Conservation (phyloP, 305 asterid genomes). For the Fraxinus dipetala region DNA sequence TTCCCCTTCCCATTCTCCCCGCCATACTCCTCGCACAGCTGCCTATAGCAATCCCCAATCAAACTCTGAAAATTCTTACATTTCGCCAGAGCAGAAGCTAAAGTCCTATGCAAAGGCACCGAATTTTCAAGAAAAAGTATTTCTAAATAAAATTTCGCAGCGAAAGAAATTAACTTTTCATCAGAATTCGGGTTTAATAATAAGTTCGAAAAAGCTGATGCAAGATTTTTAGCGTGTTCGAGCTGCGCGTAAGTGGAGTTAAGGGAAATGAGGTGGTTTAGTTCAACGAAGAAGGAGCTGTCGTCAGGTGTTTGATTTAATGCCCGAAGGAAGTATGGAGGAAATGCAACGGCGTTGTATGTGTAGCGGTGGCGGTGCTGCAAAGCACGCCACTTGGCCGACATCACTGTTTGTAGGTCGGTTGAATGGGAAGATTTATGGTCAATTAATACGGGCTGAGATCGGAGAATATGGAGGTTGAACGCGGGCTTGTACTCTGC, state of each 20-base stretch:
- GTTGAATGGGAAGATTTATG: not conserved
- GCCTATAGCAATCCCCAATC: constrained; percentile 54
- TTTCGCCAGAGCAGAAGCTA: constrained; percentile 66
- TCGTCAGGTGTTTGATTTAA: constrained; percentile 49
- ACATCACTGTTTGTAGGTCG: constrained; percentile 42
- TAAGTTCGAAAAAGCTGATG: constrained; percentile 54
- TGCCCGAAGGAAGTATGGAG: constrained; percentile 57
- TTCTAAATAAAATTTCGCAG: constrained; percentile 61
- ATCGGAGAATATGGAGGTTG: constrained; percentile 19
- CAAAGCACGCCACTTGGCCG: constrained; percentile 92
- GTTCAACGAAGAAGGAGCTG: constrained; percentile 45
- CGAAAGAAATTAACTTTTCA: constrained; percentile 35
- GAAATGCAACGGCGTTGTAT: constrained; percentile 68
- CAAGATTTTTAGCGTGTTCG: constrained; percentile 62
- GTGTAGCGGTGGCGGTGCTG: constrained; percentile 98
- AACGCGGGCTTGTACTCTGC: constrained; percentile 10
- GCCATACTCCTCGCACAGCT: constrained; percentile 71
- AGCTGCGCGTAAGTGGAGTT: constrained; percentile 83
- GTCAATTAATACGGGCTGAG: constrained; percentile 11
- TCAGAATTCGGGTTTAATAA: constrained; percentile 47
- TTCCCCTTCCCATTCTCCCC: constrained; percentile 47
- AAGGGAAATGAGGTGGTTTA: constrained; percentile 61
- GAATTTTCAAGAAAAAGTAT: constrained; percentile 80
- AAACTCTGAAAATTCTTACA: constrained; percentile 44
- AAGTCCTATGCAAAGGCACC: constrained; percentile 68